Percentiles rank a stretch among this genome's conserved stretches.
Conservation (phyloP, 768 basidiomycete genomes). For the Neoboletus subvelutipes region DNA sequence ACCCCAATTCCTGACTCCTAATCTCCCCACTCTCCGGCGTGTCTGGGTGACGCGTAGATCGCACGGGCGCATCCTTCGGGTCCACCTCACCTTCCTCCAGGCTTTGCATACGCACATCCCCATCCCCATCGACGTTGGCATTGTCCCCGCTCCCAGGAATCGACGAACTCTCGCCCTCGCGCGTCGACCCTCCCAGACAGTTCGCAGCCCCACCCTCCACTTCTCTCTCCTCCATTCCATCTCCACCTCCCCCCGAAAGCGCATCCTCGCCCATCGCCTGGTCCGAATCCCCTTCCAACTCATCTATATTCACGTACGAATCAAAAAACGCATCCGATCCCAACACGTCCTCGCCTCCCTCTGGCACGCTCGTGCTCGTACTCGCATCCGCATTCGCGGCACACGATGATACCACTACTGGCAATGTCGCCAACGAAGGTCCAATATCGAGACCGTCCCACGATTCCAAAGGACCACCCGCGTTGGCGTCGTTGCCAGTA, state of each 20-base stretch:
- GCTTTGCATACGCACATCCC: not conserved
- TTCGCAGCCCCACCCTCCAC: not conserved
- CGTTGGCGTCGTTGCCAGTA: not conserved
- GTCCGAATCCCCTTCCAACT: slow-evolving; percentile 2
- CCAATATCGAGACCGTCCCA: slow-evolving; percentile 15
- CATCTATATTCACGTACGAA: slow-evolving; percentile 26
- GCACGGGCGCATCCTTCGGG: not conserved
- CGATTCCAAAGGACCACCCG: not conserved
- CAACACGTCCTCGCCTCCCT: not conserved
- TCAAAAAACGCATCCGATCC: slow-evolving; percentile 18
- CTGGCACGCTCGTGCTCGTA: not conserved
- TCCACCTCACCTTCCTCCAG: slow-evolving; percentile 20
- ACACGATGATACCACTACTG: not conserved
- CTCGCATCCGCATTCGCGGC: not conserved
- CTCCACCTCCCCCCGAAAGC: not conserved
- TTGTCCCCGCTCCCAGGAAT: not conserved
- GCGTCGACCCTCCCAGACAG: not conserved
- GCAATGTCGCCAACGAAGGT: slow-evolving; percentile 1
- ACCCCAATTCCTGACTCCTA: not conserved
- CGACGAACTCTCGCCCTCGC: not conserved
- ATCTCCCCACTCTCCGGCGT: slow-evolving; percentile 22
- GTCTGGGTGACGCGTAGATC: not conserved
- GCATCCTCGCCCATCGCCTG: not conserved
- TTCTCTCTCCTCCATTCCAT: not conserved
- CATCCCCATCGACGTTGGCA: not conserved